Percentiles rank a stretch among this genome's conserved stretches.
These are phyloP conservation scores for Juglanconis sp. DNA, from an alignment of 2,329 filamentous ascomycete genomes.

Conservation along the genomic window DNA sequence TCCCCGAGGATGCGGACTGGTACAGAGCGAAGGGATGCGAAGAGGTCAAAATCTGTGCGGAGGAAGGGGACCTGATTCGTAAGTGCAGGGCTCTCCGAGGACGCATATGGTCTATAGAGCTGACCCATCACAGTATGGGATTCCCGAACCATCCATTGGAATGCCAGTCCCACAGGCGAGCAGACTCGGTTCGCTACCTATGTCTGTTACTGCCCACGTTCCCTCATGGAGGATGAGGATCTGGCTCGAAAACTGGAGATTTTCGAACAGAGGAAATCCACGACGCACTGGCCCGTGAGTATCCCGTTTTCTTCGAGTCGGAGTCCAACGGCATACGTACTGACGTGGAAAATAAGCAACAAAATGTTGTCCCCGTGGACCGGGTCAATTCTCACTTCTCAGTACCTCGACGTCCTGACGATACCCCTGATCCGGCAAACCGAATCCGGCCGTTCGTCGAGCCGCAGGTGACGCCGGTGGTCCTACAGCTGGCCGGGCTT, in stretches of 20 bases:
- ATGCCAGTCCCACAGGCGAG: conserved; percentile 2
- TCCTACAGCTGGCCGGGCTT: conserved; percentile 8
- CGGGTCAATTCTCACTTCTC: background rate
- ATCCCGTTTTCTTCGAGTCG: background rate
- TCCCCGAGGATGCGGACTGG: conserved; percentile 1
- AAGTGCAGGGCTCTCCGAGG: background rate
- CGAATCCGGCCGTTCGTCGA: conserved; percentile 4
- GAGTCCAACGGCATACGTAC: background rate
- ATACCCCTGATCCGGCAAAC: background rate
- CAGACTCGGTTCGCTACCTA: conserved; percentile 7
- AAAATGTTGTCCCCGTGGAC: conserved; percentile 11
- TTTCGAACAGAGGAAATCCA: conserved; percentile 1
- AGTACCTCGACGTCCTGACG: conserved; percentile 9
- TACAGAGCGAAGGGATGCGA: conserved; percentile 7
- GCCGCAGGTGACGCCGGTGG: conserved; percentile 7
- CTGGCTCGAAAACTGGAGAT: conserved; percentile 8
- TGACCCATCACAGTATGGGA: conserved; percentile 5
- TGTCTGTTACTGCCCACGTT: conserved; percentile 13
- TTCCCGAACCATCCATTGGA: conserved; percentile 11
- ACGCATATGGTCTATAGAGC: background rate
- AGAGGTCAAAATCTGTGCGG: conserved; percentile 13
- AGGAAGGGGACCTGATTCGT: conserved; percentile 9
- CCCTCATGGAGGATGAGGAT: conserved; percentile 1
- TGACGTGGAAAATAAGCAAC: conserved; percentile 3
- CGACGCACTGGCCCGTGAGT: conserved; percentile 14